Evolutionary conservation across 768 basidiomycete species (phyloP).

Genomic region (Boletus rubroflammeus): DNA sequence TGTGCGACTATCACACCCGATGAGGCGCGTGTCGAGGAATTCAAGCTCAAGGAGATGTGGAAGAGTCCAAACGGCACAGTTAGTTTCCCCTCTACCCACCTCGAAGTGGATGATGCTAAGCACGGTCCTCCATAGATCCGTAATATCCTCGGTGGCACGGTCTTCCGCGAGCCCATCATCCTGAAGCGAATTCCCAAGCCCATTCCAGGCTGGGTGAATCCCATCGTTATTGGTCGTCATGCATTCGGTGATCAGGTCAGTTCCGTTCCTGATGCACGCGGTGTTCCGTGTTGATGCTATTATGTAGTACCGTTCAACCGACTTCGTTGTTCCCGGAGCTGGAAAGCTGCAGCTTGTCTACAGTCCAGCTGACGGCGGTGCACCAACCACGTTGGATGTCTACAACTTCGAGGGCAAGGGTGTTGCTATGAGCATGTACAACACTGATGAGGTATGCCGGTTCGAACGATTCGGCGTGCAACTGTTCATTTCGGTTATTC

Average conservation of each 20-base stretch:
- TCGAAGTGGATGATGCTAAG: neutral
- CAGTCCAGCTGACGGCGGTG: slow-evolving; percentile 75
- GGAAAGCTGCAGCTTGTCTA: slow-evolving; percentile 93
- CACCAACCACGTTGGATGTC: slow-evolving; percentile 68
- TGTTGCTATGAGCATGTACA: slow-evolving; percentile 97
- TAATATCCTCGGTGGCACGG: slow-evolving; percentile 96
- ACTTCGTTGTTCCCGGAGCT: slow-evolving; percentile 85
- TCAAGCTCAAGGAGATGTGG: slow-evolving; percentile 99
- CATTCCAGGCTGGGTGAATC: slow-evolving; percentile 94
- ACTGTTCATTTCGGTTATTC: neutral
- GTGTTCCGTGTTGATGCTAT: slow-evolving; percentile 3
- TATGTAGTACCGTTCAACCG: slow-evolving; percentile 83
- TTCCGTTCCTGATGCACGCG: slow-evolving; percentile 8
- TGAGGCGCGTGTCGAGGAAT: slow-evolving; percentile 93
- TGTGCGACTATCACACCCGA: slow-evolving; percentile 99
- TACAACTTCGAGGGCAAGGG: slow-evolving; percentile 93
- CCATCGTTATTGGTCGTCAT: slow-evolving; percentile 94
- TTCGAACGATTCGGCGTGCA: neutral
- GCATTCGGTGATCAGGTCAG: slow-evolving; percentile 92
- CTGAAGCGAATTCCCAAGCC: slow-evolving; percentile 87
- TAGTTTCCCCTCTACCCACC: slow-evolving; percentile 26
- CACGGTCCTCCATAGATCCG: slow-evolving; percentile 59
- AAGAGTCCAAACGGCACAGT: slow-evolving; percentile 94
- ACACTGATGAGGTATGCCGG: slow-evolving; percentile 79
- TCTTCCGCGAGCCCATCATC: slow-evolving; percentile 98